Evolutionary conservation across 1,284 basidiomycete species (phyloP), one percentile per base, ranked within the genome.

Genomic region (Cryptococcus sp.): DNA sequence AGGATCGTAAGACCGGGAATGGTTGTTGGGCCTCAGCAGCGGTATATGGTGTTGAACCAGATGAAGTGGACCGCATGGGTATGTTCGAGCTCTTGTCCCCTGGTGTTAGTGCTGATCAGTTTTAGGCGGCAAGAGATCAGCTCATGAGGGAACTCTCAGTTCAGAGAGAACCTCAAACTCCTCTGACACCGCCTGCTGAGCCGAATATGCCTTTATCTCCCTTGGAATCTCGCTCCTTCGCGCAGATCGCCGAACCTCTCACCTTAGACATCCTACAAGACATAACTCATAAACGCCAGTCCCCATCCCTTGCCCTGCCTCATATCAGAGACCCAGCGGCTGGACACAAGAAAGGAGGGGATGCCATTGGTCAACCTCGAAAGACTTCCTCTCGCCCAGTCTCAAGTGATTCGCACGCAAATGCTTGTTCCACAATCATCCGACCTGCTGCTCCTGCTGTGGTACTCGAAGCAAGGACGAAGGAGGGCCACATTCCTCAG

Each of bases 1-100:
- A 87, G 96, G 30, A 89, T 99, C 62, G 87, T 97, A 60, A 85
- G 95, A 44, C 96, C 95, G 0, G 76, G 76, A 2, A 93, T 92
- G 73, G 94, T 98, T 13, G 94, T 98, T 38, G 94, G 94, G 5
- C 79, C 79, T 10, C 80, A 82, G 56, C 81, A 85, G 70, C 95
- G 97, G 72, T 98, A 92, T 73, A 89, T 99, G 86, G 93, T 96
- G 72, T 83, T 92, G 67, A 96, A 94, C 77, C 92, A 96, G 72
- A 79, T 94, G 59, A 90, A 92, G 72, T 97, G 91, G 91, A 82
- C 85, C 11, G 90, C 90, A 72, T 96, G 93, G 93, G 86, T 90
- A 5, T 43, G 92, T 68, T 41, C n/a, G 11, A 30, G 44, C 44
- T 46, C 30, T 13, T 30, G 38, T 30, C 13, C 44, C 44, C 11